A percentile compares a stretch with the other conserved stretches of the same genome.
These are phyloP conservation scores for Exophiala calicioides DNA, from an alignment of 2,329 filamentous ascomycete species.

Conservation along the genomic window DNA sequence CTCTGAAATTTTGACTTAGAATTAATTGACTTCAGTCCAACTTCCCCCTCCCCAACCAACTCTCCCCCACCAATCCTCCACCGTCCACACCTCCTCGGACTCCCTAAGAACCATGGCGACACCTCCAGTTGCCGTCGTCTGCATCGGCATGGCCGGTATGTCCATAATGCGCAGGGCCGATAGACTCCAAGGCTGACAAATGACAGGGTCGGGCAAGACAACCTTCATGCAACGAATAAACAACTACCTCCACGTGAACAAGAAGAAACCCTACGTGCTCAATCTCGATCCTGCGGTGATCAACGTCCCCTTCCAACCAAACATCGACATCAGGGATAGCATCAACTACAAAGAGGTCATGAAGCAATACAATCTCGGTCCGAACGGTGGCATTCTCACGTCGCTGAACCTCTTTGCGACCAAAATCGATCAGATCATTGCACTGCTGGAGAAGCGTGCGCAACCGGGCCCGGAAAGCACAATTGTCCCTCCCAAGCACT, in stretches of 20 bases:
- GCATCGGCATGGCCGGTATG: conserved; percentile 91
- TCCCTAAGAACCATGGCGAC: conserved; percentile 44
- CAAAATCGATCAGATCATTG: conserved; percentile 93
- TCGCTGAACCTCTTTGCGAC: conserved; percentile 95
- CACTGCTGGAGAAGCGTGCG: conserved; percentile 84
- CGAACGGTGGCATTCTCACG: conserved; percentile 95
- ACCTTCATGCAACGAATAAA: conserved; percentile 99
- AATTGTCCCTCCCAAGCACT: conserved; percentile 71
- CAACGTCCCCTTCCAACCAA: conserved; percentile 90
- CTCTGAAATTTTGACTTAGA: conserved; percentile 22
- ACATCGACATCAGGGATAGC: conserved; percentile 97
- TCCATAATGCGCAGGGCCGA: conserved; percentile 7
- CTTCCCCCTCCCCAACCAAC: background rate
- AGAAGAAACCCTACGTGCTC: conserved; percentile 85
- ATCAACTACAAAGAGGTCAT: conserved; percentile 99
- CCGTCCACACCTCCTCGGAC: conserved; percentile 1
- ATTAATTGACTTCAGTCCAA: background rate
- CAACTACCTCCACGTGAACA: conserved; percentile 79
- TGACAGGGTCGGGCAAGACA: conserved; percentile 87
- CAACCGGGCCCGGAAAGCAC: conserved; percentile 62
- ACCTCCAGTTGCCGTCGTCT: conserved; percentile 78
- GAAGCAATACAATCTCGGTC: conserved; percentile 97
- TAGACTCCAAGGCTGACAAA: conserved; percentile 12
- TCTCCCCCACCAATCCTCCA: background rate
- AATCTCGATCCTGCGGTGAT: conserved; percentile 96